Base-by-base conservation (phyloP, 352 stramenopile genomes). In the Phytophthora pistaciae region DNA sequence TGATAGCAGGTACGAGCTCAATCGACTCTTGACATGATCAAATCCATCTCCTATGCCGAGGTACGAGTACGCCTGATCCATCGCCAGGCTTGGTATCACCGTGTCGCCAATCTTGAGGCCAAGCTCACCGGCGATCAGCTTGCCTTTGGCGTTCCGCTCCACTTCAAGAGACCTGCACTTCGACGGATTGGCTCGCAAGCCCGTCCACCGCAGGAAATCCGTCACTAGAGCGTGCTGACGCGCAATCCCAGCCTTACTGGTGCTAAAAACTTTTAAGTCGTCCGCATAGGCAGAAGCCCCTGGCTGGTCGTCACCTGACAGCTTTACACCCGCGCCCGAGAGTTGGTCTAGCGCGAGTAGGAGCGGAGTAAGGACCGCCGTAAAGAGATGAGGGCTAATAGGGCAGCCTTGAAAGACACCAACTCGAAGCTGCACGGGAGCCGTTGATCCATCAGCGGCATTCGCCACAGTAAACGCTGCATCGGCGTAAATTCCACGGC, bases 341-440 rank as follows among this genome's bases (percentile, higher is more conserved):
- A 42, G 36, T 42, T 42, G 40, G 3, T 49, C 40, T 20, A 71
- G 20, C 13, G 70, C 70, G 33, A 49, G 38, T 7, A 74, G 65
- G 2, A 79, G 61, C 8, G 55, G 68, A 10, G 46, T 59, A 42
- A 75, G 66, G 0, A 56, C 71, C 0, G 62, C 49, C 23, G 56
- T 71, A 55, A 80, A 80, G 2, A 77, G 64, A 5, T 72, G 58
- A 0, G 73, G 73, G 73, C 68, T 77, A 13, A 80, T 40, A 10
- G 64, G 73, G 38, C 56, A 80, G 1, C 68, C 64, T 21, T 80
- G 65, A 49, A 65, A 80, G 3, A 77, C 65, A 3, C 65, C 56
- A 14, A 70, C 52, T 5, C 25, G 21, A 36, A 64, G 64, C 3
- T 1, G 25, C 6, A 80, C 64, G 3, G 69, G 72, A 13, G 31